These are phyloP conservation scores for Cucumis cinereus DNA, from an alignment of 306 rosid species.

Conservation along the genomic window DNA sequence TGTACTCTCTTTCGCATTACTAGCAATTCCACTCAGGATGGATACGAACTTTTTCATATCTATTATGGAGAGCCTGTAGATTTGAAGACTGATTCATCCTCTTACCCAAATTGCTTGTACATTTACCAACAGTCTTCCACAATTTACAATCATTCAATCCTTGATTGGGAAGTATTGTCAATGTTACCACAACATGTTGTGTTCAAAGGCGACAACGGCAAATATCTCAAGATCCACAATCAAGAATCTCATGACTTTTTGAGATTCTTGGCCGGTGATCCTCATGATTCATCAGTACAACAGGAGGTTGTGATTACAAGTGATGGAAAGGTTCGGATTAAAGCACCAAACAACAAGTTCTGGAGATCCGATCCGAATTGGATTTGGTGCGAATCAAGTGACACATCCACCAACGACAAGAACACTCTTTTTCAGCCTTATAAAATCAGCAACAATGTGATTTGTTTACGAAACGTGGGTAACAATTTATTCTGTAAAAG, in stretches of 20 bases:
- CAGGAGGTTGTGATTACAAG: not conserved
- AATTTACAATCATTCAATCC: not conserved
- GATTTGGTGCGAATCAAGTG: not conserved
- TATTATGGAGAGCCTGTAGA: not conserved
- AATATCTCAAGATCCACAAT: not conserved
- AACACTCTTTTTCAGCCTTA: not conserved
- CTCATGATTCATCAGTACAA: not conserved
- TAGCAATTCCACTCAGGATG: not conserved
- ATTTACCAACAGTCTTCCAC: not conserved
- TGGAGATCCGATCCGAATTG: not conserved
- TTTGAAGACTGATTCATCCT: not conserved
- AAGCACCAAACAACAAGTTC: not conserved
- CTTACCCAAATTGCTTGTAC: not conserved
- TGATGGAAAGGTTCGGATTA: not conserved
- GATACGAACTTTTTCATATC: not conserved
- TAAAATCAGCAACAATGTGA: not conserved
- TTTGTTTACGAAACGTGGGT: not conserved
- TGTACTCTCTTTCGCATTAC: slow-evolving; percentile 7
- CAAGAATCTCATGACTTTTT: not conserved
- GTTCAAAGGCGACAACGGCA: not conserved
- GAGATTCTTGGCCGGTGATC: not conserved
- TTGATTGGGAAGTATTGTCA: not conserved
- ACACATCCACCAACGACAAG: not conserved
- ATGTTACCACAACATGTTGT: slow-evolving; percentile 6
- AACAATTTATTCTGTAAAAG: not conserved